Evolutionary conservation across 176 grass and related monocot species (phyloP).

Genomic region (Avena eriantha): DNA sequence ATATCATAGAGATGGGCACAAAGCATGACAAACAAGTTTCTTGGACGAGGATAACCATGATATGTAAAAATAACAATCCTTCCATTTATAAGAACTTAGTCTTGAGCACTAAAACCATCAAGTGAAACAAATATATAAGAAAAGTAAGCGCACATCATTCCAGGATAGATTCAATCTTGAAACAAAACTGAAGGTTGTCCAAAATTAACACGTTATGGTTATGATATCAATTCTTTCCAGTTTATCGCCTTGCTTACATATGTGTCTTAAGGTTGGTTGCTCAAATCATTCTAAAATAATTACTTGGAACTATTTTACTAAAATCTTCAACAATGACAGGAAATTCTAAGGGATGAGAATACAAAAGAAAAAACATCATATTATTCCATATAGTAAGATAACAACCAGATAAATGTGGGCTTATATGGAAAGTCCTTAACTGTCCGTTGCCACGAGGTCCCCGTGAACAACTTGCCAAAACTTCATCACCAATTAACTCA

Average conservation of each 20-base stretch:
- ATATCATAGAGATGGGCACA: conserved; percentile 7
- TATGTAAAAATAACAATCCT: conserved; percentile 10
- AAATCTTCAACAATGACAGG: background rate
- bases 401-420: conserved; percentile 7
- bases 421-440: conserved; percentile 51
- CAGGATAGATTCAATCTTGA: background rate
- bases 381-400: background rate
- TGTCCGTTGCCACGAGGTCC: conserved; percentile 82
- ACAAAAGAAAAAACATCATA: background rate
- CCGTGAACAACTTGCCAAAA: conserved; percentile 75
- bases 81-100: background rate
- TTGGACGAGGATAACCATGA: background rate
- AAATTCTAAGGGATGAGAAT: background rate
- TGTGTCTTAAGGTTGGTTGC: conserved; percentile 4
- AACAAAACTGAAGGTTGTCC: background rate
- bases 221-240: background rate
- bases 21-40: background rate
- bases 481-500: conserved; percentile 73
- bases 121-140: conserved; percentile 2
- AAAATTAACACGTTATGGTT: background rate
- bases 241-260: background rate
- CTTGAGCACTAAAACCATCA: background rate
- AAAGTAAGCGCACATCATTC: background rate
- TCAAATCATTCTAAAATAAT: background rate
- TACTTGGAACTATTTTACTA: background rate